These are phyloP conservation scores for Penicillium taxi DNA, from an alignment of 495 filamentous ascomycete genomes.

Conservation along the genomic window DNA sequence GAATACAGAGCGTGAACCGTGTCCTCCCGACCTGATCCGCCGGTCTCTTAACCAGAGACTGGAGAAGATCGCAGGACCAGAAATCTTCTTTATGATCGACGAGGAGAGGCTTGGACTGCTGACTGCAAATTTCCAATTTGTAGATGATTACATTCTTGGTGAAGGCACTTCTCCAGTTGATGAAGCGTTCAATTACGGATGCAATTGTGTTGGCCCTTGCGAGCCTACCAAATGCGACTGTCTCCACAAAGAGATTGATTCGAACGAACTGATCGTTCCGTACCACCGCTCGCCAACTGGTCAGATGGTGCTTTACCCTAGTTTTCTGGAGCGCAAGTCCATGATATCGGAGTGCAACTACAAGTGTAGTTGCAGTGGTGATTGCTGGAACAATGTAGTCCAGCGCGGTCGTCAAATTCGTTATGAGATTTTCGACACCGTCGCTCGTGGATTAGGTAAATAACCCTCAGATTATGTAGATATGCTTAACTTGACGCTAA, in stretches of 20 bases:
- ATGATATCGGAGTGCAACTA: constrained; percentile 79
- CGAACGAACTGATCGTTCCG: constrained; percentile 28
- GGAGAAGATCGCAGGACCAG: constrained; percentile 20
- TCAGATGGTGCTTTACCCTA: constrained; percentile 15
- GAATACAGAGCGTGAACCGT: not conserved
- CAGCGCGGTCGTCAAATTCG: constrained; percentile 66
- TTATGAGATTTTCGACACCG: constrained; percentile 76
- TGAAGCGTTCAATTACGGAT: constrained; percentile 36
- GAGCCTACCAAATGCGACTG: constrained; percentile 32
- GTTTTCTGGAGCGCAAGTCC: constrained; percentile 26
- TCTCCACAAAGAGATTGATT: constrained; percentile 30
- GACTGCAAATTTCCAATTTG: constrained; percentile 37
- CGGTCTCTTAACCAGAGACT: constrained; percentile 10
- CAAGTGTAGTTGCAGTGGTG: constrained; percentile 54
- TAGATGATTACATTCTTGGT: constrained; percentile 31
- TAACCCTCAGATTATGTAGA: constrained; percentile 2
- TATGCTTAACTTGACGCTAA: constrained; percentile 11
- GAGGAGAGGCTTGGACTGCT: constrained; percentile 19
- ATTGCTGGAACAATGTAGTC: constrained; percentile 75
- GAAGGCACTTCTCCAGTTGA: constrained; percentile 24
- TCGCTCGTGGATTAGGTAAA: constrained; percentile 71
- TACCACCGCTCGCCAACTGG: constrained; percentile 16
- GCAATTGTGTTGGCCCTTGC: constrained; percentile 28
- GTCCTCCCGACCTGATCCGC: constrained; percentile 14
- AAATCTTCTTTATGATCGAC: constrained; percentile 15